A percentile compares a stretch with the other conserved stretches of the same genome.
Conservation (phyloP, 129 eudicot genomes). For the Solidago caesia region DNA sequence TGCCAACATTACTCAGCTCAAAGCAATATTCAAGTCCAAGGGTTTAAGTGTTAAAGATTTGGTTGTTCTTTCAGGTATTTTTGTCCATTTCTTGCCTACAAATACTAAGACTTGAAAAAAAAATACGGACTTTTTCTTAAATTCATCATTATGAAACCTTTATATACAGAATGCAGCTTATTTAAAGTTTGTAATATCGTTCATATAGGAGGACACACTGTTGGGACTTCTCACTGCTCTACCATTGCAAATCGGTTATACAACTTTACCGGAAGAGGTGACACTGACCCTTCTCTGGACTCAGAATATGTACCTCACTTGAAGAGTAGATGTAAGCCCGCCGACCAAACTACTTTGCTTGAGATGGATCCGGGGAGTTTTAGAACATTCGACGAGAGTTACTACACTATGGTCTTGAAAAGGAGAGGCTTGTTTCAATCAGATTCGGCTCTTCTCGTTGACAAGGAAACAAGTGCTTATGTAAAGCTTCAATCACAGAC, state of each 20-base stretch:
- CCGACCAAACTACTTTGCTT: conserved; percentile 38
- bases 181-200: not conserved
- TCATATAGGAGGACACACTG: conserved; percentile 60
- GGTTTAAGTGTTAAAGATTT: conserved; percentile 62
- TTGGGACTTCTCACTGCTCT: conserved; percentile 62
- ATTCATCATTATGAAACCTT: too few relatives aligned
- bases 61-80: conserved; percentile 54
- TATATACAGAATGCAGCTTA: too few relatives aligned
- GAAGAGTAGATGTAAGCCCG: conserved; percentile 40
- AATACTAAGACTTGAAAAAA: too few relatives aligned
- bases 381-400: conserved; percentile 39
- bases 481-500: conserved; percentile 34
- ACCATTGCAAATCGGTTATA: conserved; percentile 47
- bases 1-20: conserved; percentile 37
- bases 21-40: conserved; percentile 35
- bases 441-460: conserved; percentile 61
- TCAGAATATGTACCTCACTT: conserved; percentile 37
- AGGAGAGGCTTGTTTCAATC: conserved; percentile 60
- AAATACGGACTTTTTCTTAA: too few relatives aligned
- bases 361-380: conserved; percentile 71
- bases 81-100: not conserved
- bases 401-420: conserved; percentile 47
- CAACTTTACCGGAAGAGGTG: conserved; percentile 69
- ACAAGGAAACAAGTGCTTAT: conserved; percentile 43
- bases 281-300: conserved; percentile 61